Evolutionary conservation across 1,139 yeast species (phyloP).

Genomic region (Scheffersomyces insectosa): DNA sequence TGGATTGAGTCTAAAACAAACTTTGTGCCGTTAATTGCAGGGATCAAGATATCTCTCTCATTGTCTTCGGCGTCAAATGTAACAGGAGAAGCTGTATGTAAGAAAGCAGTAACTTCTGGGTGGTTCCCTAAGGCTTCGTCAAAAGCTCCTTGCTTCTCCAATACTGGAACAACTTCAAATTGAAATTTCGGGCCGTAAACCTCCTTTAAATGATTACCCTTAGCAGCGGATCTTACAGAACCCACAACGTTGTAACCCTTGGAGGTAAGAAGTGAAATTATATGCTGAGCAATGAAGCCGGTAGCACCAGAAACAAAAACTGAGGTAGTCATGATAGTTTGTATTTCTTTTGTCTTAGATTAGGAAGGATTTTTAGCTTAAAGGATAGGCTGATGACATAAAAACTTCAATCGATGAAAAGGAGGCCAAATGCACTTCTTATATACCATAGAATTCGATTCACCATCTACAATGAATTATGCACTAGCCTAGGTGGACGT

Average conservation of each 20-base stretch:
- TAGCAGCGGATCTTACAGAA: conserved; percentile 5
- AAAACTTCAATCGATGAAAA: too few species aligned
- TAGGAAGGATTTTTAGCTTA: too few species aligned
- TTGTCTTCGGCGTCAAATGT: conserved; percentile 24
- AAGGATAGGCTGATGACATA: too few species aligned
- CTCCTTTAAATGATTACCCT: conserved; percentile 14
- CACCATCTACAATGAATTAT: too few species aligned
- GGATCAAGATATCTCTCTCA: conserved; percentile 30
- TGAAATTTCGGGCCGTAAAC: conserved; percentile 35
- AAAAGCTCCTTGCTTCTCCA: conserved; percentile 50
- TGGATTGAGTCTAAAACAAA: conserved; percentile 29
- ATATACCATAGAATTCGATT: too few species aligned
- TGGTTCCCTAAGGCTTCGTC: conserved; percentile 48
- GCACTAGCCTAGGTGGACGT: too few species aligned
- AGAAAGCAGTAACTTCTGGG: conserved; percentile 44
- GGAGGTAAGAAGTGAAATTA: conserved; percentile 29
- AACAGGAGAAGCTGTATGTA: conserved; percentile 28
- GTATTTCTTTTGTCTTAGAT: too few species aligned
- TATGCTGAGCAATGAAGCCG: conserved; percentile 60
- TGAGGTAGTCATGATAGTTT: conserved; percentile 2
- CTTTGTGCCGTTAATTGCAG: conserved; percentile 35
- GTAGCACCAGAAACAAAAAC: conserved; percentile 57
- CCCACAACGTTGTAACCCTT: conserved; percentile 9
- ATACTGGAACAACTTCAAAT: conserved; percentile 52
- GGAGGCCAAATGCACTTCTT: too few species aligned